Evolutionary conservation across 1,139 yeast genomes (phyloP), one percentile per base, ranked within the genome.

Genomic region (Sugiyamaella novakii): DNA sequence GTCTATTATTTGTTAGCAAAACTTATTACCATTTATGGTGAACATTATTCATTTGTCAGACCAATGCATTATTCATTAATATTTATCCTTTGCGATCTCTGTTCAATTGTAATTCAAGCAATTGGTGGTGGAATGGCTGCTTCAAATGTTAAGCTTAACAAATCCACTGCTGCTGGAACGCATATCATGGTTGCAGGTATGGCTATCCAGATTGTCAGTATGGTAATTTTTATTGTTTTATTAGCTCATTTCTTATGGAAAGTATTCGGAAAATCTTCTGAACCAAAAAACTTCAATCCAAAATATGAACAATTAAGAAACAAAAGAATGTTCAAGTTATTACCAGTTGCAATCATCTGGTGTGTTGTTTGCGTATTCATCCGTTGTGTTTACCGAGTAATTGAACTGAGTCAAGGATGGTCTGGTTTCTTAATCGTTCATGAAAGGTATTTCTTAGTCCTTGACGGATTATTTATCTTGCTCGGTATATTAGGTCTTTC

Each of bases 161-260:
- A 53, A 8, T 55, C 62, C 49, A 62, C 81, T 0, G 66, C 62
- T 1, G 65, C 73, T 0, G 98, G 97, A 29, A 78, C 87, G 0
- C 74, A 86, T 66, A 72, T 84, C 48, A 87, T 89, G 85, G 81
- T 87, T 55, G 95, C 81, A 2, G 97, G 97, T 25, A 76, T 91
- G 53, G 81, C 81, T 0, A 73, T 85, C 59, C 97, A 91, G 69
- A 89, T 88, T 10, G 73, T 78, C 17, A 79, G 89, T 10, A 87
- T 89, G 86, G 58, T 79, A 0, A 53, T 82, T 1, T 89, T 87
- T 66, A 65, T 84, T 40, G 34, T 69, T 3, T 72, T 86, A 40
- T 83, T 82, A 77, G 66, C 71, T 43, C 77, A 75, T 53, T 82
- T 84, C 62, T 63, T 80, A 48, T 72, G 66, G 59, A 69, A 75